Percentiles rank a stretch among this genome's conserved stretches.
Conservation (phyloP, 306 rosid species). For the Quercus suber region DNA sequence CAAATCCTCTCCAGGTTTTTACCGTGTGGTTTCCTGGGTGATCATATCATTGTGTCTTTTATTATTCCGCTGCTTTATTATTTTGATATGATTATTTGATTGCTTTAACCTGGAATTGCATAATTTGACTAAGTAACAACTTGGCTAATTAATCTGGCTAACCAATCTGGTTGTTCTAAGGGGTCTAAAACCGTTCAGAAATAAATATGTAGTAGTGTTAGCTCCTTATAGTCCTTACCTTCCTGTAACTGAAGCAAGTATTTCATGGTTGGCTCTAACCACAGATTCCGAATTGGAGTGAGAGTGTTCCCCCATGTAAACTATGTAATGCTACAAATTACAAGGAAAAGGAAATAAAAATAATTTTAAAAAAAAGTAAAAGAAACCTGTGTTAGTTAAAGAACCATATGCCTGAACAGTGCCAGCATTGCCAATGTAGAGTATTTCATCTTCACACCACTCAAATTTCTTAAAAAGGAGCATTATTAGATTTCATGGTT, state of each 20-base stretch:
- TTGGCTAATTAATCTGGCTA: too few relatives aligned
- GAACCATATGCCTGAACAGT: neutral
- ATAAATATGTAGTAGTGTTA: neutral
- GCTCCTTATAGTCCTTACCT: conserved; percentile 31
- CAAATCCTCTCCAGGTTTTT: too few relatives aligned
- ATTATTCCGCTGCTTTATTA: too few relatives aligned
- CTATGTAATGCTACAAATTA: conserved; percentile 52
- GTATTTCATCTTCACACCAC: neutral
- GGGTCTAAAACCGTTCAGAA: too few relatives aligned
- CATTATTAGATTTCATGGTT: neutral
- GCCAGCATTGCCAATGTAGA: neutral
- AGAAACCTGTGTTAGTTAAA: too few relatives aligned
- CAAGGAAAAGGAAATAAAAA: neutral
- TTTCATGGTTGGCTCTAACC: conserved; percentile 56
- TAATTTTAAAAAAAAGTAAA: neutral
- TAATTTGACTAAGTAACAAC: too few relatives aligned
- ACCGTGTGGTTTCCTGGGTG: too few relatives aligned
- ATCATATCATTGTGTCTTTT: too few relatives aligned
- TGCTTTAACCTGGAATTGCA: too few relatives aligned
- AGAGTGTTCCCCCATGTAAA: conserved; percentile 68
- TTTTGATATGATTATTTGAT: too few relatives aligned
- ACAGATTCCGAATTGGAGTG: conserved; percentile 59
- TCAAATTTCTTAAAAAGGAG: neutral
- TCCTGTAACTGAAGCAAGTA: conserved; percentile 57
- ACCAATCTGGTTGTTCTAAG: too few relatives aligned